Percentiles rank a stretch among this genome's conserved stretches.
phyloP scores from a whole-genome alignment of 2,329 filamentous ascomycete species.

The Blastomyces emzantsi region DNA sequence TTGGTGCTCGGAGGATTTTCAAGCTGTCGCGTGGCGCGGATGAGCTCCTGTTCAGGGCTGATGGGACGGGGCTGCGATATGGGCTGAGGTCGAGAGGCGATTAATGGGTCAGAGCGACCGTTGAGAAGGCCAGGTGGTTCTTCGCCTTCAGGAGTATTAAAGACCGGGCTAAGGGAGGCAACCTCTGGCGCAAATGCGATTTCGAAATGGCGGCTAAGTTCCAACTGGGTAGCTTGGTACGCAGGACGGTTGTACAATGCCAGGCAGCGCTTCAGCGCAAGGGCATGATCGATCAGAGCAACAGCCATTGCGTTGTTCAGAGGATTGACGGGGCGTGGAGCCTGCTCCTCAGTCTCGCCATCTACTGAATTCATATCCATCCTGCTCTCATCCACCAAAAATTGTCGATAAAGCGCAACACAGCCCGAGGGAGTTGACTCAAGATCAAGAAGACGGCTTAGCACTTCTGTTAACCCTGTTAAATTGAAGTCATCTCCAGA shows the following conservation, averaged over 20 bases:
- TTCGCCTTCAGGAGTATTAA: slow-evolving; percentile 21
- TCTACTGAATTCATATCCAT: slow-evolving; percentile 17
- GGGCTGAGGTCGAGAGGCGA: slow-evolving; percentile 20
- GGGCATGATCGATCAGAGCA: slow-evolving; percentile 78
- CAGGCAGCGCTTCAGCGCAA: slow-evolving; percentile 77
- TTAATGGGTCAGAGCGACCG: slow-evolving; percentile 24
- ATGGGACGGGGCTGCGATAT: slow-evolving; percentile 22
- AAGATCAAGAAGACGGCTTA: slow-evolving; percentile 69
- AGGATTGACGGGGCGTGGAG: slow-evolving; percentile 40
- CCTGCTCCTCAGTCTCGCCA: slow-evolving; percentile 42
- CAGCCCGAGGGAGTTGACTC: slow-evolving; percentile 65
- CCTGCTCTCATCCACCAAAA: slow-evolving; percentile 50
- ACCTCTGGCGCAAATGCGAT: slow-evolving; percentile 53
- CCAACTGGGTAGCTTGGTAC: slow-evolving; percentile 40
- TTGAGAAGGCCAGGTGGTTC: slow-evolving; percentile 39
- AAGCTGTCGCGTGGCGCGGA: slow-evolving; percentile 25
- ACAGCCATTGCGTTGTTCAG: slow-evolving; percentile 74
- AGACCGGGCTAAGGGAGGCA: slow-evolving; percentile 44
- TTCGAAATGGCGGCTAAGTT: slow-evolving; percentile 33
- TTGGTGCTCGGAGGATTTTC: slow-evolving; percentile 23
- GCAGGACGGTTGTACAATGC: slow-evolving; percentile 54
- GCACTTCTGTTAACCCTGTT: slow-evolving; percentile 61
- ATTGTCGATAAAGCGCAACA: slow-evolving; percentile 64
- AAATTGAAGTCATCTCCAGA: slow-evolving; percentile 64
- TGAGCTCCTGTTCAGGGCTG: slow-evolving; percentile 31